Percentiles rank a stretch among this genome's conserved stretches.
phyloP scores from a whole-genome alignment of 768 basidiomycete species.

The Trametes punicea region DNA sequence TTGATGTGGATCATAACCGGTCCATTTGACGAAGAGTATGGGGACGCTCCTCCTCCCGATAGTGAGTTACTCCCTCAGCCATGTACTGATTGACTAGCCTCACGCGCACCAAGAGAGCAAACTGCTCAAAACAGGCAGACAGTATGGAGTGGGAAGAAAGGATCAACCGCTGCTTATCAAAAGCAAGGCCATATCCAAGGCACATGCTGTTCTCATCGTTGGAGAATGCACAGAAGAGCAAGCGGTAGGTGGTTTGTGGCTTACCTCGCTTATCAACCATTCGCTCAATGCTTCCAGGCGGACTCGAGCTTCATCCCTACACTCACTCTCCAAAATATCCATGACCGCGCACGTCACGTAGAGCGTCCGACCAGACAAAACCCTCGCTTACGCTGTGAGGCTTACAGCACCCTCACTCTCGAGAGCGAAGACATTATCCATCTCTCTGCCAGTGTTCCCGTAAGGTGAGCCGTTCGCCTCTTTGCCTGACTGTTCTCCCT shows the following conservation, averaged over 20 bases:
- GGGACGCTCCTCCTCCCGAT: slow-evolving; percentile 1
- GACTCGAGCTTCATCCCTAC: slow-evolving; percentile 48
- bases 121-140: slow-evolving; percentile 56
- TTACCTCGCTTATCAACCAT: background rate
- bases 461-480: slow-evolving; percentile 45
- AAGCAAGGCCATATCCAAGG: slow-evolving; percentile 61
- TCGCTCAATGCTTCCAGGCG: slow-evolving; percentile 35
- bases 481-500: background rate
- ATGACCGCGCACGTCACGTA: background rate
- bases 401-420: slow-evolving; percentile 40
- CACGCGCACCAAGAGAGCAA: slow-evolving; percentile 42
- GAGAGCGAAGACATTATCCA: slow-evolving; percentile 52
- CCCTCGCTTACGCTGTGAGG: slow-evolving; percentile 38
- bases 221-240: slow-evolving; percentile 49
- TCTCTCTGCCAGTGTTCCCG: slow-evolving; percentile 39
- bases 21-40: slow-evolving; percentile 21
- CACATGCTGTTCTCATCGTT: slow-evolving; percentile 58
- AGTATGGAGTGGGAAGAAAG: slow-evolving; percentile 58
- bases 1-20: slow-evolving; percentile 23
- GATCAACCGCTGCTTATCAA: slow-evolving; percentile 48
- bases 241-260: slow-evolving; percentile 43
- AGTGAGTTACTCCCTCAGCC: slow-evolving; percentile 1
- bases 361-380: slow-evolving; percentile 7
- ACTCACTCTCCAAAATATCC: slow-evolving; percentile 4
- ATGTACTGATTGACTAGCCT: background rate